Evolutionary conservation across 1,284 basidiomycete species (phyloP).

Genomic region (Ceratobasidium sp.): DNA sequence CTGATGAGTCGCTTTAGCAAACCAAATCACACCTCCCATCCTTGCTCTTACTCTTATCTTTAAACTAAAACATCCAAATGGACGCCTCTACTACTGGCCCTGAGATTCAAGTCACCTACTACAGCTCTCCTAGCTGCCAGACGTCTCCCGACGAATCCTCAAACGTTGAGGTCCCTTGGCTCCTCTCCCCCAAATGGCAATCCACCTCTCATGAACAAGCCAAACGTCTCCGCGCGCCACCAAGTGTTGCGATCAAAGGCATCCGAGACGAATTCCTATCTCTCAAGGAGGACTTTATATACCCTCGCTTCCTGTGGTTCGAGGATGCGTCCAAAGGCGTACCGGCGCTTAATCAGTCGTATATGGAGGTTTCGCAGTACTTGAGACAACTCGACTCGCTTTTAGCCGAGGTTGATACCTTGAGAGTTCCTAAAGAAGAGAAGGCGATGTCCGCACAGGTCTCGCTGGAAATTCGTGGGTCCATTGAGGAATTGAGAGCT

Average conservation of each 20-base stretch:
- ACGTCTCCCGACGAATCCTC: not conserved
- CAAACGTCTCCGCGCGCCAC: not conserved
- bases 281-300: not conserved
- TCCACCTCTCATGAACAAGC: not conserved
- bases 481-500: not conserved
- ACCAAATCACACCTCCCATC: slow-evolving; percentile 4
- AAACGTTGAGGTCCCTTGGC: not conserved
- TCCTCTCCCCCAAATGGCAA: slow-evolving; percentile 12
- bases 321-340: not conserved
- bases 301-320: not conserved
- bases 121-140: slow-evolving; percentile 10
- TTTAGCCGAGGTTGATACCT: not conserved
- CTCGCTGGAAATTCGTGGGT: not conserved
- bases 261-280: not conserved
- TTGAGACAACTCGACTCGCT: slow-evolving; percentile 2
- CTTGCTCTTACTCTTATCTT: no score
- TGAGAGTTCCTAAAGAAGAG: not conserved
- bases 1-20: no score
- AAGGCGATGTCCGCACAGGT: not conserved
- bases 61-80: no score
- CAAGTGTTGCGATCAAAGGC: not conserved
- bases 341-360: not conserved
- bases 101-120: slow-evolving; percentile 2
- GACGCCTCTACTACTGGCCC: no score
- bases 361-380: not conserved